Evolutionary conservation across 148 eudicot genomes (phyloP), one percentile per base, ranked within the genome.

Genomic region (Agrostemma githago): DNA sequence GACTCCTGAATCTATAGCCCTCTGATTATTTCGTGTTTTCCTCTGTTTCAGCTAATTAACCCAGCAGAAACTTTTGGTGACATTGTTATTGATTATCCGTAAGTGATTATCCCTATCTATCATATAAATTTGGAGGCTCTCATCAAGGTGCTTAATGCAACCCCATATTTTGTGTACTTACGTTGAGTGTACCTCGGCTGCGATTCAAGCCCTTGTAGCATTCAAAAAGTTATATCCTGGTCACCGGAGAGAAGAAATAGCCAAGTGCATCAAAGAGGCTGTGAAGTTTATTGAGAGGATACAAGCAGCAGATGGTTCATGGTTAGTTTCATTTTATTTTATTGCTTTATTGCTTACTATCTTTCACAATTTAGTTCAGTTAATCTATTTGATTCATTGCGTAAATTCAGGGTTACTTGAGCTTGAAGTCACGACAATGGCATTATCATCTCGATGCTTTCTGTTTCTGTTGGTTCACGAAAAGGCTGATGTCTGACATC

Each of bases 31-130:
- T 17, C 72, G 46, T 42, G 46, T 42, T 34, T 71, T 26, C 56
- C 70, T 71, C 46, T 68, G 21, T 84, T 74, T 68, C 92, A 96
- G 99, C 73, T 92, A 70, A 77, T 96, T 80, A 96, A 96, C 79
- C 99, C 99, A 60, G 94, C 99, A 72, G 99, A 96, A 78, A 92
- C 97, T 44, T 96, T 96, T 79, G 99, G 99, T 75, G 99, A 96
- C 83, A 92, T 96, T 71, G 97, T 96, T 60, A 90, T 96, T 82
- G 99, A 96, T 78, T 96, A 96, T 76, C 94, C 97, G 99, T 96
- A 90, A 89, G 97, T 85, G 63, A 63, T 72, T 66, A 71, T 61
- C 76, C 61, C 41, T 41, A 40, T 54, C 11, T 41, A 60, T 41
- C 56, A 53, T 68, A 34, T 26, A 59, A 51, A 44, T 51, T 56